phyloP scores from a whole-genome alignment of 2,329 filamentous ascomycete genomes.

The Fusarium sp. region DNA sequence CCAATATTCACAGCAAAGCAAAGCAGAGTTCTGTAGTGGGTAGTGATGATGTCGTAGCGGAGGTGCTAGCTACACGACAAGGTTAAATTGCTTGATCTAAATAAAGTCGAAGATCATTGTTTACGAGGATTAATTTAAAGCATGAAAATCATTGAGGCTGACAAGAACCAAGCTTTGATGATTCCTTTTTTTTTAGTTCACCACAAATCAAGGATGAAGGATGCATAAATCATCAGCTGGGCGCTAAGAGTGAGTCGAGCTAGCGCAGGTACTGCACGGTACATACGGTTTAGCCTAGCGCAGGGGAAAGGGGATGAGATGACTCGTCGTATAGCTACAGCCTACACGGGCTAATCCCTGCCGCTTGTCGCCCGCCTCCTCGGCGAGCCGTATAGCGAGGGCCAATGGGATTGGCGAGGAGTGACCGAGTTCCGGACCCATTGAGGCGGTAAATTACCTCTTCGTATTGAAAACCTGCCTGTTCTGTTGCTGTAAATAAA shows the following conservation, averaged over 20 bases:
- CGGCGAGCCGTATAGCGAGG: background rate
- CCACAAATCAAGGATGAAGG: background rate
- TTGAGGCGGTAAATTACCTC: conserved; percentile 4
- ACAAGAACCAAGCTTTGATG: background rate
- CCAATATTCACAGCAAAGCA: background rate
- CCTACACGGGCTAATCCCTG: background rate
- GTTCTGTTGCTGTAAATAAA: conserved; percentile 19
- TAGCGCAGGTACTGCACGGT: background rate
- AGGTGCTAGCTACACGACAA: background rate
- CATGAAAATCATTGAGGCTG: background rate
- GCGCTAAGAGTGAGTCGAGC: background rate
- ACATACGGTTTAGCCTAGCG: background rate
- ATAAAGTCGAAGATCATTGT: background rate
- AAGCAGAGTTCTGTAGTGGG: background rate
- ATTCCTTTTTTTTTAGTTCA: background rate
- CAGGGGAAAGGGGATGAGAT: background rate
- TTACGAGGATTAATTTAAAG: background rate
- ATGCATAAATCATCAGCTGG: background rate
- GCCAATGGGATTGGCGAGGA: background rate
- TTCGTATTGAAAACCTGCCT: conserved; percentile 19
- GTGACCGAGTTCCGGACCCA: conserved; percentile 11
- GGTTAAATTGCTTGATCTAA: background rate
- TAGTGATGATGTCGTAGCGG: background rate
- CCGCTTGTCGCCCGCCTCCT: background rate
- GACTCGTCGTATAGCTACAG: background rate